A percentile compares a stretch with the other conserved stretches of the same genome.
Conservation (phyloP, 139 green algal species). For the Tetratostichococcus sp. region DNA sequence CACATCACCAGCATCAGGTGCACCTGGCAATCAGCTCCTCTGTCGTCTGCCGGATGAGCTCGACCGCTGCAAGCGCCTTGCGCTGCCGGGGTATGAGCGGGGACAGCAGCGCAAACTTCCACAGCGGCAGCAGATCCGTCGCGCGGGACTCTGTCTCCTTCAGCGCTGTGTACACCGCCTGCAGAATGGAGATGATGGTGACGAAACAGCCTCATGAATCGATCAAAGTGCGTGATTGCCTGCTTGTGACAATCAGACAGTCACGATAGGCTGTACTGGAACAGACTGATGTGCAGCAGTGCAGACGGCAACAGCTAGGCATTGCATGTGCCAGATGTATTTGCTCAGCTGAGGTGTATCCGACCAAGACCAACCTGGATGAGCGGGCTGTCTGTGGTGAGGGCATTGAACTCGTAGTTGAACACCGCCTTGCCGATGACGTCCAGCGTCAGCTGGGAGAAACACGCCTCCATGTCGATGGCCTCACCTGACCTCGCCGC, state of each 20-base stretch:
- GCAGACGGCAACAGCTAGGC: too few species aligned
- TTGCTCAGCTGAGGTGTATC: too few species aligned
- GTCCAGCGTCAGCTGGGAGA: constrained; percentile 96
- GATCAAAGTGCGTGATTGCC: too few species aligned
- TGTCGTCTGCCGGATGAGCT: constrained; percentile 86
- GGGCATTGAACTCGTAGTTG: constrained; percentile 97
- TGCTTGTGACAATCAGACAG: too few species aligned
- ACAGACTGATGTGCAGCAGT: too few species aligned
- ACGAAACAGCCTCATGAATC: too few species aligned
- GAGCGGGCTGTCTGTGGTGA: constrained; percentile 73
- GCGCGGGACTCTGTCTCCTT: constrained; percentile 97
- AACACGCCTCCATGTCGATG: constrained; percentile 94
- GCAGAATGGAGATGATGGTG: not conserved
- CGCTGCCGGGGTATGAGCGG: constrained; percentile 66
- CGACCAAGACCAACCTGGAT: too few species aligned
- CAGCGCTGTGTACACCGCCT: constrained; percentile 96
- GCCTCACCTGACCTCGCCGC: constrained; percentile 17
- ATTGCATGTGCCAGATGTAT: too few species aligned
- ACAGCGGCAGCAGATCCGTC: constrained; percentile 94
- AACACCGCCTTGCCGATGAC: constrained; percentile 97
- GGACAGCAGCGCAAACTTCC: constrained; percentile 75
- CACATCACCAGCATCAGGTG: too few species aligned
- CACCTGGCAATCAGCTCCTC: constrained; percentile 80
- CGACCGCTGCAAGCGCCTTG: constrained; percentile 73
- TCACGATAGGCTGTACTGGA: too few species aligned